phyloP scores from a whole-genome alignment of 164 flowering plant species.

The Saururus chinensis region DNA sequence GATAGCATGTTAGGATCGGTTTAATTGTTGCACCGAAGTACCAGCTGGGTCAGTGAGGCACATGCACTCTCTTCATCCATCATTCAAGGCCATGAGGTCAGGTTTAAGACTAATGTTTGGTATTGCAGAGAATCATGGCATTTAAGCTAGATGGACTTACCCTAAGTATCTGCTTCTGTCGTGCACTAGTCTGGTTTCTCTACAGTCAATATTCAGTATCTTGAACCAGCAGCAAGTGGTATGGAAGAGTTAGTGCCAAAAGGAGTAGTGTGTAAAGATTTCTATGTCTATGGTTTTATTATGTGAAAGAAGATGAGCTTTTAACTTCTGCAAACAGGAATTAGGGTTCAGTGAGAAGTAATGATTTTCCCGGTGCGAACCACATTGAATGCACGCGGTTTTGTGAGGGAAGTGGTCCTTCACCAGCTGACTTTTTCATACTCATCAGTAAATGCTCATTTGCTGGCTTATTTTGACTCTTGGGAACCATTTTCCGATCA shows the following conservation, averaged over 20 bases:
- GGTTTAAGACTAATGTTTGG: too few species aligned
- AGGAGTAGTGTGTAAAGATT: too few species aligned
- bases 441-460: conserved; percentile 20
- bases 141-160: too few species aligned
- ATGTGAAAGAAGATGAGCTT: background rate
- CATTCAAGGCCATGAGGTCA: too few species aligned
- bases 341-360: background rate
- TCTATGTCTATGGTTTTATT: too few species aligned
- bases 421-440: conserved; percentile 28
- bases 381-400: conserved; percentile 57
- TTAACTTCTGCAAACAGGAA: background rate
- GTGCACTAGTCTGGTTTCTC: too few species aligned
- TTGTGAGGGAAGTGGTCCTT: conserved; percentile 16
- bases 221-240: too few species aligned
- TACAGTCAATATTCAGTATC: too few species aligned
- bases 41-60: background rate
- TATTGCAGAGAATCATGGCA: too few species aligned
- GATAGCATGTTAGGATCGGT: too few species aligned
- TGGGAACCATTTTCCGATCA: conserved; percentile 1
- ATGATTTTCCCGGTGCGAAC: conserved; percentile 2
- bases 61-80: background rate
- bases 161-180: too few species aligned
- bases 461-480: conserved; percentile 27
- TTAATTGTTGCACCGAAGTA: background rate
- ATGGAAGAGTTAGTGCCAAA: too few species aligned